Evolutionary conservation across 2,329 filamentous ascomycete genomes (phyloP).

Genomic region (Plectosphaerella cucumerina): DNA sequence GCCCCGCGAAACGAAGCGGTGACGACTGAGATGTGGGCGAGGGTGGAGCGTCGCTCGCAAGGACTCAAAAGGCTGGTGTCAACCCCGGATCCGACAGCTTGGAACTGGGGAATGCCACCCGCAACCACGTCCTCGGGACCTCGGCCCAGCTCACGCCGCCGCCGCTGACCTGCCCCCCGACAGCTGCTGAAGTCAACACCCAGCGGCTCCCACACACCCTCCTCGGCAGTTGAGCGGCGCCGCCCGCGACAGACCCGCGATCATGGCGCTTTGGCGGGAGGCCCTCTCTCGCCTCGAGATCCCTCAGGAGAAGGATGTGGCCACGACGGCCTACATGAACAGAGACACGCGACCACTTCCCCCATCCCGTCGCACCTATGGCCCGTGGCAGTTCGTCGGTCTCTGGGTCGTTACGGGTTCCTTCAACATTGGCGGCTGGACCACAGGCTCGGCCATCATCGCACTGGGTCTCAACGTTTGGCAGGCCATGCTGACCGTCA

Average conservation of each 20-base stretch:
- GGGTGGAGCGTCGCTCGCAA: too few relatives aligned
- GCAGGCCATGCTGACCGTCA: constrained; percentile 20
- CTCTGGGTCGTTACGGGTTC: constrained; percentile 27
- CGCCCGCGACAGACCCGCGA: too few relatives aligned
- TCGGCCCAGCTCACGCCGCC: too few relatives aligned
- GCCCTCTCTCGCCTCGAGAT: constrained; percentile 16
- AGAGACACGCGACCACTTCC: constrained; percentile 23
- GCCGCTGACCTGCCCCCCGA: too few relatives aligned
- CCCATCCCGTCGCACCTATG: constrained; percentile 22
- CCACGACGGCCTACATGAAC: constrained; percentile 20
- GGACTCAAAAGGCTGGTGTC: not conserved
- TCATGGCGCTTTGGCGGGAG: constrained; percentile 1
- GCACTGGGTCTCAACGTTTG: constrained; percentile 21
- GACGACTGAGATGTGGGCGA: too few relatives aligned
- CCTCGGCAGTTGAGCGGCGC: too few relatives aligned
- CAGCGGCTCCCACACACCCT: too few relatives aligned
- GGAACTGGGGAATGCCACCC: not conserved
- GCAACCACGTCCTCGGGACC: not conserved
- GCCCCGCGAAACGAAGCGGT: too few relatives aligned
- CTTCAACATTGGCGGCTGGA: constrained; percentile 28
- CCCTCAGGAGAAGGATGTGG: constrained; percentile 16
- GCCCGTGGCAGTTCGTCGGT: constrained; percentile 24
- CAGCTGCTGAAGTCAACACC: too few relatives aligned
- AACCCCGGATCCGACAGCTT: not conserved
- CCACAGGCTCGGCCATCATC: constrained; percentile 22